Percentiles rank a stretch among this genome's conserved stretches.
These are phyloP conservation scores for Geranium rotundifolium DNA, from an alignment of 345 rosid species.

Conservation along the genomic window DNA sequence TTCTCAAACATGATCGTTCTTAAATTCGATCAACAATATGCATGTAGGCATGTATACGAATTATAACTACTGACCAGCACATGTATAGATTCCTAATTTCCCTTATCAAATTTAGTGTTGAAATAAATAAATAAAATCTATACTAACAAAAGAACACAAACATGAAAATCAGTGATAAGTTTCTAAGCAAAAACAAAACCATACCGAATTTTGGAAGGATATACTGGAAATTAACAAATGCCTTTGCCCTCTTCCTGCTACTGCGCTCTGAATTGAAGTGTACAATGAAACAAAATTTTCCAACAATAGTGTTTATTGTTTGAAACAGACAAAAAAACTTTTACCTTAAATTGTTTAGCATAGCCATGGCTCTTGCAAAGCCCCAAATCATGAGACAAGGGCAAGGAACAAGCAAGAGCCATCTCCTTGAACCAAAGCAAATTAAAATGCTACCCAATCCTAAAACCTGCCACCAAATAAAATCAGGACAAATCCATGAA, in stretches of 20 bases:
- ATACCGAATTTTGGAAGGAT: slow-evolving; percentile 36
- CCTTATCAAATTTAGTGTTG: background rate
- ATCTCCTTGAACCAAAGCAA: slow-evolving; percentile 12
- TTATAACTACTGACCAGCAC: background rate
- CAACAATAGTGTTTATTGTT: background rate
- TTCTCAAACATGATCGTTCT: background rate
- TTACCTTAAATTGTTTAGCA: slow-evolving; percentile 35
- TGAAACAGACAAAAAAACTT: background rate
- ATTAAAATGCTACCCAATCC: background rate
- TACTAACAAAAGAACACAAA: too few species aligned
- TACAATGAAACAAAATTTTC: background rate
- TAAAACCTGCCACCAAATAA: background rate
- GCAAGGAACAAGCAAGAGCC: slow-evolving; percentile 60
- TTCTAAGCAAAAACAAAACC: background rate
- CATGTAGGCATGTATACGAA: background rate
- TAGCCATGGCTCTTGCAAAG: slow-evolving; percentile 47
- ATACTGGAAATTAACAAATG: slow-evolving; percentile 20
- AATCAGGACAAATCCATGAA: background rate
- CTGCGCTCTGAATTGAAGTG: slow-evolving; percentile 22
- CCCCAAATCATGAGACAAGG: slow-evolving; percentile 52
- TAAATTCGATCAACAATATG: background rate
- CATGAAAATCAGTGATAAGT: too few species aligned
- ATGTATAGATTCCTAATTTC: background rate
- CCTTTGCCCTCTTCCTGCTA: slow-evolving; percentile 20
- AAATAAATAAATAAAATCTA: too few species aligned